These are phyloP conservation scores for Malus sylvestris DNA, from an alignment of 306 rosid genomes.

Conservation along the genomic window DNA sequence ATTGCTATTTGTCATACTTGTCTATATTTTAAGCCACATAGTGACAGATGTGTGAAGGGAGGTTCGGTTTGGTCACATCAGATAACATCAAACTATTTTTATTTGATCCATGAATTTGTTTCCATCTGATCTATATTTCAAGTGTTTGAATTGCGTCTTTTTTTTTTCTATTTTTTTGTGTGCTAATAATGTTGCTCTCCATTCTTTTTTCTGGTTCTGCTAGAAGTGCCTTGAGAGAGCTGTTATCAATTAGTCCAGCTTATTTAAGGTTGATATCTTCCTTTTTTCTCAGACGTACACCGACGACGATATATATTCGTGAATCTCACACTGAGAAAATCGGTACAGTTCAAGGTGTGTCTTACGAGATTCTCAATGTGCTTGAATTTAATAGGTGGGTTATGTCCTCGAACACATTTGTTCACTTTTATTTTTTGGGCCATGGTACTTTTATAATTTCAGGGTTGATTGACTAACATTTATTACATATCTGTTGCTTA, in stretches of 20 bases:
- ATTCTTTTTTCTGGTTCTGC: slow-evolving; percentile 13
- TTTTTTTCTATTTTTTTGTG: neutral
- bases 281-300: slow-evolving; percentile 69
- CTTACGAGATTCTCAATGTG: slow-evolving; percentile 88
- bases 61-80: neutral
- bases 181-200: neutral
- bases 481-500: slow-evolving; percentile 20
- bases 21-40: neutral
- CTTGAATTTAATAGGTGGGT: slow-evolving; percentile 91
- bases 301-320: slow-evolving; percentile 76
- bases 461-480: slow-evolving; percentile 11
- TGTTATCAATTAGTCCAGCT: slow-evolving; percentile 15
- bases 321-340: slow-evolving; percentile 87
- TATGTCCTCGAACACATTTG: neutral
- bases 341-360: slow-evolving; percentile 60
- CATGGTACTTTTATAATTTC: neutral
- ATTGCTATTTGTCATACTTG: neutral
- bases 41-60: slow-evolving; percentile 1
- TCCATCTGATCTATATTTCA: neutral
- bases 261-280: slow-evolving; percentile 16
- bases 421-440: neutral
- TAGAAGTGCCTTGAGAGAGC: slow-evolving; percentile 11
- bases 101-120: neutral
- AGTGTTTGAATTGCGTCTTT: neutral
- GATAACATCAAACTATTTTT: neutral